Base-by-base conservation (phyloP, 306 rosid species). In the Corylus americana region DNA sequence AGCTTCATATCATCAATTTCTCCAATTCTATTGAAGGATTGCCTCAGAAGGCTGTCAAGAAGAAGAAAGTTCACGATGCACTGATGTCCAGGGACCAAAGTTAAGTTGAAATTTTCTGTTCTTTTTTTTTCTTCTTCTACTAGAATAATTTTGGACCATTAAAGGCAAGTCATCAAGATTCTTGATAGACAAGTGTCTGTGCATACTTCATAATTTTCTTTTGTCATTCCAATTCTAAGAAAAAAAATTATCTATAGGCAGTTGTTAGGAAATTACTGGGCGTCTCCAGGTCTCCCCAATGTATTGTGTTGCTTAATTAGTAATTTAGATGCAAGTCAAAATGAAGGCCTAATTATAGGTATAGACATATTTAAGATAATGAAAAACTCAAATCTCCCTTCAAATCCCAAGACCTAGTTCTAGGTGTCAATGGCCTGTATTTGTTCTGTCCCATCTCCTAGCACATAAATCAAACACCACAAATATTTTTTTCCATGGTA, bases 271-370 rank as follows among this genome's bases (percentile, higher is more conserved):
- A 68, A 68, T 0, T 68, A 42, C 50, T 18, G 8, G 18, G 50
- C 18, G 12, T 42, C 39, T 67, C 71, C 27, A 39, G 71, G 71
- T 68, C 72, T 68, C 50, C 25, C 51, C 48, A 66, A 37, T 66
- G 22, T 8, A 6, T 8, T 10, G 8, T 31, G 29, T 67, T 51
- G 39, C 8, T 67, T 42, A 8, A 18, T 44, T 68, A 68, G 27
- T 18, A 42, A 42, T 68, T 39, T 68, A 42, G 51, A 10, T n/a
- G 39, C 25, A 12, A 31, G 69, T 5, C 42, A 42, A 67, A 37
- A 67, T 67, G 72, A 67, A 17, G 29, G 50, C 27, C 1, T 39
- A 18, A 62, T 39, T 67, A 67, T 67, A 39, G 29, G 20, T 37
- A 35, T 8, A 39, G 13, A 67, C 72, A 17, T 8, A 8, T 37